A percentile compares a stretch with the other conserved stretches of the same genome.
These are phyloP conservation scores for Suhomyces chickasaworum DNA, from an alignment of 1,139 yeast species.

Conservation along the genomic window DNA sequence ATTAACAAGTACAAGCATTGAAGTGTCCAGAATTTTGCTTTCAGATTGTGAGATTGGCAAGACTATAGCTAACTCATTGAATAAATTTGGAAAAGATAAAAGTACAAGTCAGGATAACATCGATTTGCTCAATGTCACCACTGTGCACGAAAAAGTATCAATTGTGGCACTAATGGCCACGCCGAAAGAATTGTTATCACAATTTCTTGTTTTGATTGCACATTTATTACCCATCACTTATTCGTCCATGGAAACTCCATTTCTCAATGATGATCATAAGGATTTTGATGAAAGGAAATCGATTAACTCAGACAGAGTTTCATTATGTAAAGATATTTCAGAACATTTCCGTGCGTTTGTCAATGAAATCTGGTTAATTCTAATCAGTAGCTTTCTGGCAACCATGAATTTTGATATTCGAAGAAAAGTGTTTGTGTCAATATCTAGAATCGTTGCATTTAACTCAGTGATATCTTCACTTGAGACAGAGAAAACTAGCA, in stretches of 20 bases:
- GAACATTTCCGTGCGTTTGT: conserved; percentile 46
- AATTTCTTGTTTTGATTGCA: conserved; percentile 58
- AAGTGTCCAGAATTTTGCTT: conserved; percentile 43
- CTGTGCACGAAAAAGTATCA: conserved; percentile 23
- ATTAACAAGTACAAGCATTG: conserved; percentile 40
- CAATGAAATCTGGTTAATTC: conserved; percentile 55
- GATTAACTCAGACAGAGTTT: conserved; percentile 33
- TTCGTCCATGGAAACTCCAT: conserved; percentile 33
- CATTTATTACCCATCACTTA: conserved; percentile 56
- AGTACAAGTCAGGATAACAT: not conserved
- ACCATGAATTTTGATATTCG: conserved; percentile 72
- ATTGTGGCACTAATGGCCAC: conserved; percentile 75
- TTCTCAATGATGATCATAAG: conserved; percentile 28
- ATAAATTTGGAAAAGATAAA: conserved; percentile 32
- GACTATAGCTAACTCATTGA: conserved; percentile 47
- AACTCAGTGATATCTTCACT: conserved; percentile 21
- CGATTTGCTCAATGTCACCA: conserved; percentile 19
- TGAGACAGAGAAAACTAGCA: conserved; percentile 26
- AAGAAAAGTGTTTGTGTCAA: conserved; percentile 56
- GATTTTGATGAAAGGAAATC: conserved; percentile 27
- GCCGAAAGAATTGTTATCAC: conserved; percentile 64
- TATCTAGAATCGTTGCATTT: conserved; percentile 55
- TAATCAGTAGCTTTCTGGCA: conserved; percentile 72
- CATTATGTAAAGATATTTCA: conserved; percentile 25
- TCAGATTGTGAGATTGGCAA: conserved; percentile 43